phyloP scores from a whole-genome alignment of 2,329 filamentous ascomycete genomes.

The Calonectria multiphialidica region DNA sequence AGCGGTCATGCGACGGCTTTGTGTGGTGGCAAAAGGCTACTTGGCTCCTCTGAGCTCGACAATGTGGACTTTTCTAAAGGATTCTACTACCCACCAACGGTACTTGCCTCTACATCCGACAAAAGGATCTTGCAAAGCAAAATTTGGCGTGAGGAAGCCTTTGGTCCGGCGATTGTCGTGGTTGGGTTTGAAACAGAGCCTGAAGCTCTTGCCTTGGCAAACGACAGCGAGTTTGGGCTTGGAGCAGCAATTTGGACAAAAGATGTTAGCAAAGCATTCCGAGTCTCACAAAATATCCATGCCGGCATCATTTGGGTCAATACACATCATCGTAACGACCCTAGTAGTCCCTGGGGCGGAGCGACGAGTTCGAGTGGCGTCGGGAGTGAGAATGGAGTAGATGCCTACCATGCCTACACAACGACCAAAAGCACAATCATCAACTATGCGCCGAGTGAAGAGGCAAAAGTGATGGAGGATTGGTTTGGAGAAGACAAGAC shows the following conservation, averaged over 20 bases:
- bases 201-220: slow-evolving; percentile 77
- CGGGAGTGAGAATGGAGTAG: slow-evolving; percentile 79
- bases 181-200: slow-evolving; percentile 81
- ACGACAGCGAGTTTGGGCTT: slow-evolving; percentile 81
- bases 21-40: slow-evolving; percentile 62
- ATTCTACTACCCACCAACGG: slow-evolving; percentile 86
- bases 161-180: slow-evolving; percentile 83
- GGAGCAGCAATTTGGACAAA: slow-evolving; percentile 83
- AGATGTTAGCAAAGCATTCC: slow-evolving; percentile 80
- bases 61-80: slow-evolving; percentile 64
- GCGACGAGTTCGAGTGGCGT: slow-evolving; percentile 72
- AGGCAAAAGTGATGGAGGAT: slow-evolving; percentile 66
- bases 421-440: slow-evolving; percentile 75
- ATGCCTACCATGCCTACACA: slow-evolving; percentile 71
- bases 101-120: slow-evolving; percentile 67
- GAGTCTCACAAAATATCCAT: slow-evolving; percentile 77
- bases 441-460: slow-evolving; percentile 72
- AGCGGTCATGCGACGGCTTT: slow-evolving; percentile 53
- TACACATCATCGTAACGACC: slow-evolving; percentile 79
- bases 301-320: slow-evolving; percentile 72
- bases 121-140: slow-evolving; percentile 75
- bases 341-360: slow-evolving; percentile 78
- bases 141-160: slow-evolving; percentile 85
- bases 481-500: slow-evolving; percentile 74
- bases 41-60: slow-evolving; percentile 61